Conservation (phyloP, 306 rosid genomes). For the Alnus glutinosa region DNA sequence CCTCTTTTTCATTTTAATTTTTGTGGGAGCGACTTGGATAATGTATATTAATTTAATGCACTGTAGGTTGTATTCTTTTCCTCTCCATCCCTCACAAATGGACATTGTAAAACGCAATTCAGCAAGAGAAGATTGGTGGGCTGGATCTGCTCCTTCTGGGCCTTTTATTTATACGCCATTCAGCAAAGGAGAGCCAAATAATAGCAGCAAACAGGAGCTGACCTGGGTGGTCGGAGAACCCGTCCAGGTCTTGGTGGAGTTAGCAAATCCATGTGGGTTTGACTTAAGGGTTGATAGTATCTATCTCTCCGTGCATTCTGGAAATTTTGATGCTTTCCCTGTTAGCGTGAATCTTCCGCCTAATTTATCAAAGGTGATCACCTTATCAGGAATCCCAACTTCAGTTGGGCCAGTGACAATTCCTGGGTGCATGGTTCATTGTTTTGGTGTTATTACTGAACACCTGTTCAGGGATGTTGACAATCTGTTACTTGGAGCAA, state of each 20-base stretch:
- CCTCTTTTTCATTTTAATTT: neutral
- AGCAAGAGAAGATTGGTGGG: conserved; percentile 98
- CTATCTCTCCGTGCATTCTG: conserved; percentile 88
- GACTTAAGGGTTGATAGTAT: conserved; percentile 93
- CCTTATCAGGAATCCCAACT: conserved; percentile 91
- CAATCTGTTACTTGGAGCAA: conserved; percentile 90
- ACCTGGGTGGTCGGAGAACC: conserved; percentile 95
- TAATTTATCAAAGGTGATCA: conserved; percentile 87
- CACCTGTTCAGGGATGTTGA: conserved; percentile 97
- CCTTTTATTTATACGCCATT: conserved; percentile 98
- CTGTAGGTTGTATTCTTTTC: conserved; percentile 87
- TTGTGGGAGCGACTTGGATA: conserved; percentile 16
- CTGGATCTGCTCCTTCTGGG: conserved; percentile 87
- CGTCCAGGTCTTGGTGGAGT: conserved; percentile 87
- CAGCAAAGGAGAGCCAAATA: conserved; percentile 85
- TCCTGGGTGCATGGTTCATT: conserved; percentile 94
- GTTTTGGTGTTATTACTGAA: conserved; percentile 97
- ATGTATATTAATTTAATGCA: conserved; percentile 21
- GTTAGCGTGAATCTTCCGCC: conserved; percentile 79
- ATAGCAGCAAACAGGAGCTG: conserved; percentile 72
- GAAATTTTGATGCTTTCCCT: conserved; percentile 91
- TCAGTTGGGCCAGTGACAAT: conserved; percentile 74
- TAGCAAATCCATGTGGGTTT: conserved; percentile 98
- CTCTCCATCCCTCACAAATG: conserved; percentile 78
- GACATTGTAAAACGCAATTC: conserved; percentile 90